A percentile compares a stretch with the other conserved stretches of the same genome.
These are phyloP conservation scores for Diaporthe australafricana DNA, from an alignment of 2,329 filamentous ascomycete genomes.

Conservation along the genomic window DNA sequence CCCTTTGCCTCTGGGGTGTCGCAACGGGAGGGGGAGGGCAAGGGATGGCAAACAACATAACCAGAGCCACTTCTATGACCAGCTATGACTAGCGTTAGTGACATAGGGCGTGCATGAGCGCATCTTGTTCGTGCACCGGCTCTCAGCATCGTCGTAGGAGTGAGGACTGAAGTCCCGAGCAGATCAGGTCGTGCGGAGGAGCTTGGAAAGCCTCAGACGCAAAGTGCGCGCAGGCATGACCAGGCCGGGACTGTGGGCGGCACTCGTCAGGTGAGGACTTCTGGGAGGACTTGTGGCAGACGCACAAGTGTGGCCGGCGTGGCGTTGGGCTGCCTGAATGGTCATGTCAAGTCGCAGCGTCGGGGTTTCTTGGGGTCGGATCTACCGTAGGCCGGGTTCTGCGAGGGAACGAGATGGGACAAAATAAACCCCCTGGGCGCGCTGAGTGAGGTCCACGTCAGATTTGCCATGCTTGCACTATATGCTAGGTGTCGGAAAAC, in stretches of 20 bases:
- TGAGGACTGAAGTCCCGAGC: neutral
- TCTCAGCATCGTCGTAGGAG: neutral
- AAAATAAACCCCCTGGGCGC: neutral
- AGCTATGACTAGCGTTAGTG: neutral
- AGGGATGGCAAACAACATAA: neutral
- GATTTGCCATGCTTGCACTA: neutral
- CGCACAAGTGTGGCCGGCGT: slow-evolving; percentile 8
- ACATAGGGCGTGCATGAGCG: neutral
- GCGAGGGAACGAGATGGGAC: slow-evolving; percentile 2
- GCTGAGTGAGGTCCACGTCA: neutral
- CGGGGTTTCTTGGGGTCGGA: slow-evolving; percentile 12
- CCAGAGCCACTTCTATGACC: slow-evolving; percentile 3
- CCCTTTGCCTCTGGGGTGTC: neutral
- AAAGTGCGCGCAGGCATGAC: neutral
- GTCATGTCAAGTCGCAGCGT: neutral
- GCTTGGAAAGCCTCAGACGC: neutral
- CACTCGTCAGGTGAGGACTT: neutral
- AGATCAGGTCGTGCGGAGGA: neutral
- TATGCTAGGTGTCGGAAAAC: slow-evolving; percentile 17
- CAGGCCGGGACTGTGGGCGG: neutral
- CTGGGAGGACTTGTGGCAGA: neutral
- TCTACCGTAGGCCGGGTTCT: neutral
- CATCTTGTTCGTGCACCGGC: neutral
- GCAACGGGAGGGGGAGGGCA: neutral
- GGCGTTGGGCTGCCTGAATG: slow-evolving; percentile 2